Conservation (phyloP, 208 protist species). For the Leishmania tarentolae region DNA sequence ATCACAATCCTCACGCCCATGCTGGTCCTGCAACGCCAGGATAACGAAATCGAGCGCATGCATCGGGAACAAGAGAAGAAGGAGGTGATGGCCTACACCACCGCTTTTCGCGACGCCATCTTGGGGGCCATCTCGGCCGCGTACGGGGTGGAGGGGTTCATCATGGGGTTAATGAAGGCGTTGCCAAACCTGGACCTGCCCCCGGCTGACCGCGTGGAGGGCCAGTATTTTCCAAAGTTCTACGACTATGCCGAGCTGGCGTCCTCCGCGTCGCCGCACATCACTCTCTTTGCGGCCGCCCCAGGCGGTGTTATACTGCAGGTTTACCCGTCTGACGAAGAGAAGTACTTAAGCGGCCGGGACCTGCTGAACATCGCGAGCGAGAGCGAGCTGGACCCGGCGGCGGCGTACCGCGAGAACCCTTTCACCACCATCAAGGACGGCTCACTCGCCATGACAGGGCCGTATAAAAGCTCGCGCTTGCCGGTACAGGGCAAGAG, state of each 20-base stretch:
- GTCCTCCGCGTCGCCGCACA: slow-evolving; percentile 15
- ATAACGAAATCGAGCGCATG: slow-evolving; percentile 9
- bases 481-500: not conserved
- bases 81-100: slow-evolving; percentile 27
- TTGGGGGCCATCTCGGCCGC: slow-evolving; percentile 48
- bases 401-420: not conserved
- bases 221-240: slow-evolving; percentile 23
- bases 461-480: slow-evolving; percentile 30
- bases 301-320: slow-evolving; percentile 68
- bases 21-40: slow-evolving; percentile 31
- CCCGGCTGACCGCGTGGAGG: slow-evolving; percentile 29
- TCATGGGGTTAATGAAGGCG: slow-evolving; percentile 43
- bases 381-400: not conserved
- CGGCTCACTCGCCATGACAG: slow-evolving; percentile 27
- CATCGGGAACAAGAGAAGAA: slow-evolving; percentile 8
- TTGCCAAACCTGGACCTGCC: slow-evolving; percentile 41
- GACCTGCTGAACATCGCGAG: slow-evolving; percentile 8
- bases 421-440: slow-evolving; percentile 27
- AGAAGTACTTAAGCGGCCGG: slow-evolving; percentile 19
- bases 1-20: slow-evolving; percentile 39
- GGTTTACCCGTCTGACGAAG: slow-evolving; percentile 29
- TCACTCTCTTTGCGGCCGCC: slow-evolving; percentile 37
- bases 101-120: slow-evolving; percentile 36
- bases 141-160: slow-evolving; percentile 52
- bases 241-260: slow-evolving; percentile 23